phyloP scores from a whole-genome alignment of 306 rosid species.

The Pterocarpus santalinus region DNA sequence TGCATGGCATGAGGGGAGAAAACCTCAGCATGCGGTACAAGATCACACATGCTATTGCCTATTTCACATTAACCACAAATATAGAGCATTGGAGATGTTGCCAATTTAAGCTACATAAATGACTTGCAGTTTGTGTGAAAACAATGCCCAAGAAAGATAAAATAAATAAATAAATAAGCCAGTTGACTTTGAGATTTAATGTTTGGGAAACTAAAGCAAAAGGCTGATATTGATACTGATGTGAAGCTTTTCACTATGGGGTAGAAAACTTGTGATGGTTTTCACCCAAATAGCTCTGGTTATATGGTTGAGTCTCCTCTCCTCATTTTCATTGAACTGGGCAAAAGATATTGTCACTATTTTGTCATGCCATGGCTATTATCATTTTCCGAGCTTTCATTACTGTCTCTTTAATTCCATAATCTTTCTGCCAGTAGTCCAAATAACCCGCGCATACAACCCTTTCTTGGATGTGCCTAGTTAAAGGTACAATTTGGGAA shows the following conservation, averaged over 20 bases:
- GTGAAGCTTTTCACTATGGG: conserved; percentile 66
- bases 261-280: conserved; percentile 2
- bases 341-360: conserved; percentile 55
- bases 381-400: conserved; percentile 51
- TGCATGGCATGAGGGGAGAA: neutral
- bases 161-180: neutral
- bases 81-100: conserved; percentile 3
- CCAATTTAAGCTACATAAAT: conserved; percentile 36
- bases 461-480: conserved; percentile 29
- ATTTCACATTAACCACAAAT: conserved; percentile 23
- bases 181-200: conserved; percentile 22
- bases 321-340: conserved; percentile 45
- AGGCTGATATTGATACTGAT: conserved; percentile 50
- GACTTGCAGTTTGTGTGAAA: conserved; percentile 21
- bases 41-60: conserved; percentile 6
- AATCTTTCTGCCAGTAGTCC: conserved; percentile 1
- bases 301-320: conserved; percentile 28
- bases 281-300: conserved; percentile 36
- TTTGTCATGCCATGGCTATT: conserved; percentile 31
- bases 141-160: neutral
- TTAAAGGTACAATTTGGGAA: conserved; percentile 42
- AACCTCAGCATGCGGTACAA: conserved; percentile 14
- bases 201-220: neutral
- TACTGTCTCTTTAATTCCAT: conserved; percentile 44
- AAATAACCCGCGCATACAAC: conserved; percentile 37